These are phyloP conservation scores for Kluyveromyces dobzhanskii DNA, from an alignment of 805 yeast genomes.

Conservation along the genomic window DNA sequence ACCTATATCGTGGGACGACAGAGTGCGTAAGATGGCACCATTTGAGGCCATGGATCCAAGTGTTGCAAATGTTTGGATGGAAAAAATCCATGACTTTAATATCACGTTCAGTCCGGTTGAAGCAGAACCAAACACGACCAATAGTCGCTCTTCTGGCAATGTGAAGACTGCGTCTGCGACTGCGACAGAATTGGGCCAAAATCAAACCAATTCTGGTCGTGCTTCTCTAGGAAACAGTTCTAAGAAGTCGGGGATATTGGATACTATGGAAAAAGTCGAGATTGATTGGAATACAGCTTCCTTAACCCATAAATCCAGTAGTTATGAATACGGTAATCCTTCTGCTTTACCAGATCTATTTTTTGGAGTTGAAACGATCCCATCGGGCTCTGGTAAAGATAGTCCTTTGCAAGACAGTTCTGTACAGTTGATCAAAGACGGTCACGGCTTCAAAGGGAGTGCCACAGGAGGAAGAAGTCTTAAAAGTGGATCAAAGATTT, in stretches of 20 bases:
- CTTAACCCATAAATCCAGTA: neutral
- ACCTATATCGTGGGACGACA: neutral
- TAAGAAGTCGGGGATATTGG: neutral
- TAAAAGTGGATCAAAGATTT: constrained; percentile 3
- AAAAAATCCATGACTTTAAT: constrained; percentile 1
- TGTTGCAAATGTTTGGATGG: neutral
- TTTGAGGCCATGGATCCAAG: constrained; percentile 1
- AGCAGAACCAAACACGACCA: neutral
- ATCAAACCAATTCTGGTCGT: too few species aligned
- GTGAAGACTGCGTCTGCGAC: neutral
- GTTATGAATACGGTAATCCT: constrained; percentile 1
- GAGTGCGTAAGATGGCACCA: neutral
- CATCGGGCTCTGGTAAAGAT: neutral
- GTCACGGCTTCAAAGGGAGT: too few species aligned
- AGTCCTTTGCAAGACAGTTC: neutral
- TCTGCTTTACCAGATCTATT: constrained; percentile 2
- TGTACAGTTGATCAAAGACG: neutral
- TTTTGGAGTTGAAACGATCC: neutral
- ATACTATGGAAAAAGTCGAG: neutral
- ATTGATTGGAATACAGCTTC: neutral
- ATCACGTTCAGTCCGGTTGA: constrained; percentile 1
- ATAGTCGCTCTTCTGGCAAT: neutral
- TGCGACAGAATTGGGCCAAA: neutral
- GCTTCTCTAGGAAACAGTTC: too few species aligned
- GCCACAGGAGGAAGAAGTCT: constrained; percentile 2